A percentile compares a stretch with the other conserved stretches of the same genome.
Conservation (phyloP, 2,329 filamentous ascomycete species). For the Beauveria bassiana region DNA sequence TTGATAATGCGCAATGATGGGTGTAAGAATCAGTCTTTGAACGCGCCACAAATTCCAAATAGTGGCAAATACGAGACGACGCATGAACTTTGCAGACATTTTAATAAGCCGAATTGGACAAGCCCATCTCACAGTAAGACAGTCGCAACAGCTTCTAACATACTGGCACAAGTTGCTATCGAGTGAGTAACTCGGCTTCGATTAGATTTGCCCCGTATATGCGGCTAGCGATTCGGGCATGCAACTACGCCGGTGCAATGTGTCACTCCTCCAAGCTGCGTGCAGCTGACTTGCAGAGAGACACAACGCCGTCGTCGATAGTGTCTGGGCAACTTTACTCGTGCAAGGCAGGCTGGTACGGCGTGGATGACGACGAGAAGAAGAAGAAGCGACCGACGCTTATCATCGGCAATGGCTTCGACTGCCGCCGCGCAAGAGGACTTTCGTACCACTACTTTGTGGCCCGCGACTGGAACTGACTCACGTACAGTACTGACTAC, state of each 20-base stretch:
- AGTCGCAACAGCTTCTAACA: background rate
- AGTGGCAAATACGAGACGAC: background rate
- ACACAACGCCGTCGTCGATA: background rate
- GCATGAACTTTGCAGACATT: background rate
- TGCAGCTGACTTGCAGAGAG: background rate
- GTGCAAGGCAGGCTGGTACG: too few relatives aligned
- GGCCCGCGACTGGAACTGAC: background rate
- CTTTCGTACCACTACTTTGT: slow-evolving; percentile 24
- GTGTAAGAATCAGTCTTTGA: background rate
- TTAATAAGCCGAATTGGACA: background rate
- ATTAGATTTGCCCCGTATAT: background rate
- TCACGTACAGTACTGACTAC: background rate
- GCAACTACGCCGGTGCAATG: too few relatives aligned
- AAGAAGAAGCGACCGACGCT: slow-evolving; percentile 22
- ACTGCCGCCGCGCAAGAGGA: slow-evolving; percentile 30
- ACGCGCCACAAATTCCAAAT: slow-evolving; percentile 6
- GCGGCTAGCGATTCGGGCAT: background rate
- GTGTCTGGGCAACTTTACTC: background rate
- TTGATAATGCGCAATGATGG: background rate
- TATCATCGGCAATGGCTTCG: slow-evolving; percentile 30
- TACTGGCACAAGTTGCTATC: background rate
- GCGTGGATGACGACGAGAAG: too few relatives aligned
- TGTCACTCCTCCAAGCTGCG: background rate
- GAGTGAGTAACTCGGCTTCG: background rate
- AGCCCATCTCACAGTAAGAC: background rate